Base-by-base conservation (phyloP, 1,284 basidiomycete genomes). In the Puccinia polysora region DNA sequence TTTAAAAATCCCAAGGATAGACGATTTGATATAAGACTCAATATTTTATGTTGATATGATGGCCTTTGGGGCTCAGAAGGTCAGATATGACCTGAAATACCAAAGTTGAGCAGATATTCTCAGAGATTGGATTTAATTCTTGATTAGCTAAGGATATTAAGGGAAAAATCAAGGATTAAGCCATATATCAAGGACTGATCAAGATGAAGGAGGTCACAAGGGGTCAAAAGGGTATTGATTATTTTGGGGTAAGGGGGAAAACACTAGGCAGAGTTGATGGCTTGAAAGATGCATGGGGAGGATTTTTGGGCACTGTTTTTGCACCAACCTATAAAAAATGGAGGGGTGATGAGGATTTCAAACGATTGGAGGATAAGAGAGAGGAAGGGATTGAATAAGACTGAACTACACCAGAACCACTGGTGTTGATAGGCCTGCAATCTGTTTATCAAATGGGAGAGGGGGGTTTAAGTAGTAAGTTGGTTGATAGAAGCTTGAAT, bases 91-190 rank as follows among this genome's bases (percentile, higher is more conserved):
- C 87, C 77, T 78, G 91, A 89, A 97, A 97, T 62, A 96, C 90
- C 30, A 97, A 83, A 2, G 91, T 90, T 0, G 89, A 92, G 79
- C 92, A 89, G 81, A 95, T 92, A 82, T 96, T 97, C 81, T 96
- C 92, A 0, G 94, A 92, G 38, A 97, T 80, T 15, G 93, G 85
- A 36, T 85, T 85, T 38, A 97, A 84, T 79, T 97, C 97, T 40
- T 88, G 86, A 77, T 96, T 96, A 77, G 92, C 94, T 93, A 92
- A 96, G 14, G 91, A n/a, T n/a, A n/a, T n/a, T n/a, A n/a, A n/a
- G n/a, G n/a, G n/a, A n/a, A n/a, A n/a, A n/a, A n/a, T n/a, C n/a
- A n/a, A n/a, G n/a, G n/a, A n/a, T n/a, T n/a, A n/a, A n/a, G n/a
- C n/a, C n/a, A n/a, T n/a, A n/a, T n/a, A n/a, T n/a, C n/a, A n/a